Evolutionary conservation across 108 stramenopile genomes (phyloP), one percentile per base, ranked within the genome.

Genomic region (Aurantiochytrium sp.): DNA sequence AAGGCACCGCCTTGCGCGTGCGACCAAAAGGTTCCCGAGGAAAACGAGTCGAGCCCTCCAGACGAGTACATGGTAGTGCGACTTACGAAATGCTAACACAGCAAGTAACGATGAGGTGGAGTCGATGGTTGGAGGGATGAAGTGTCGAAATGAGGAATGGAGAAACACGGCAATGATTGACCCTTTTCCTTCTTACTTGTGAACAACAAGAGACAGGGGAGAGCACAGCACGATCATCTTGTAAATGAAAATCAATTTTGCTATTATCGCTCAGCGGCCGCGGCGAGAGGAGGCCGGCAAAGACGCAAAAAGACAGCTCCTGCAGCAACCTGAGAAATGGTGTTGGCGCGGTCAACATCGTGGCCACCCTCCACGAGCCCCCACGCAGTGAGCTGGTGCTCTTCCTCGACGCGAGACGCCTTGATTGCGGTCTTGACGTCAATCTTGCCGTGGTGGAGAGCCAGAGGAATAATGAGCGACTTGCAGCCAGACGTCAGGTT

Each of bases 291-390:
- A 14, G 57, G 16, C 6, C 58, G 28, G 87, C n/a, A 29, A 21
- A 93, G 90, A 60, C 90, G 69, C 16, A 92, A 72, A 19, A 92
- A 51, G 16, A 73, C 88, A 28, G 93, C 72, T 8, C 90, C 92
- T 28, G 90, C 88, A 58, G 60, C 89, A 10, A 89, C 83, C 57
- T 91, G 73, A 35, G 91, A 51, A 35, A 18, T 57, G 44, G 91
- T 92, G 87, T 93, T 4, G 12, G 45, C 88, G 49, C 88, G 43
- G 18, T 87, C 92, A 58, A 93, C 89, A 87, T 94, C 99, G 92
- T 99, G 99, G 25, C 96, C 96, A 5, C 98, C 99, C 89, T 99
- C 99, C 44, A 99, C 98, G 64, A 99, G 90, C 14, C 99, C 99
- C 98, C 98, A 98, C 58, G 90, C 91, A 51, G 95, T 94, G 88